Percentiles rank a stretch among this genome's conserved stretches.
Conservation (phyloP, 1,284 basidiomycete genomes). For the Sphaerobolus stellatus region DNA sequence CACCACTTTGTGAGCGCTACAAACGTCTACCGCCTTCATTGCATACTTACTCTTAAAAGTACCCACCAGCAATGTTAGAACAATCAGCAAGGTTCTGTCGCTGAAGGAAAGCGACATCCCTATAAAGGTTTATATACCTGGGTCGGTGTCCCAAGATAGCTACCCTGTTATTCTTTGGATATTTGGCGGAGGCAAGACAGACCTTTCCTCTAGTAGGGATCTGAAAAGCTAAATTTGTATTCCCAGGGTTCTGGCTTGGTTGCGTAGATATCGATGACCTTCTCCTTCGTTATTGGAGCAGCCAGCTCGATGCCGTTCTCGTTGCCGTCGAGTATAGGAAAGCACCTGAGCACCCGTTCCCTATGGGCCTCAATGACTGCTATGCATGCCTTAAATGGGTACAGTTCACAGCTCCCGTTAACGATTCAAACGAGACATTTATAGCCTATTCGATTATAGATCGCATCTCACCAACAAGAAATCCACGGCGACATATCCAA, state of each 20-base stretch:
- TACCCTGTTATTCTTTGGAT: neutral
- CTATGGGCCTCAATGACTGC: slow-evolving; percentile 37
- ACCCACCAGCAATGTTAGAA: neutral
- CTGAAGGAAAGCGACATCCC: neutral
- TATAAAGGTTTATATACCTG: neutral
- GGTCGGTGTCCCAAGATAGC: neutral
- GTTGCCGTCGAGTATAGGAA: slow-evolving; percentile 36
- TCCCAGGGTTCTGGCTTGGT: slow-evolving; percentile 9
- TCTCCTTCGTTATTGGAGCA: slow-evolving; percentile 16
- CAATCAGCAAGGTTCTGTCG: neutral
- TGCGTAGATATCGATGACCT: slow-evolving; percentile 20
- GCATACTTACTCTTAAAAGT: neutral
- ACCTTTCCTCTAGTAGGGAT: too few relatives aligned
- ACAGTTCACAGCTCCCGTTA: neutral
- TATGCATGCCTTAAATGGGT: slow-evolving; percentile 37
- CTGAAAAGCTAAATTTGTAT: too few relatives aligned
- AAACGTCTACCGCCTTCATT: neutral
- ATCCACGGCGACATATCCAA: neutral
- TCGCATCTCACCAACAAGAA: neutral
- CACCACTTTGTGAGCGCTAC: neutral
- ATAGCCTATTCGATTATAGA: neutral
- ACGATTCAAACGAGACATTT: neutral
- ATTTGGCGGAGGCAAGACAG: slow-evolving; percentile 1
- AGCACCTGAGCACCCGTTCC: slow-evolving; percentile 41
- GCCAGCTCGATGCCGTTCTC: slow-evolving; percentile 22